Base-by-base conservation (phyloP, 169 alveolate genomes). In the Eimeria zaria region DNA sequence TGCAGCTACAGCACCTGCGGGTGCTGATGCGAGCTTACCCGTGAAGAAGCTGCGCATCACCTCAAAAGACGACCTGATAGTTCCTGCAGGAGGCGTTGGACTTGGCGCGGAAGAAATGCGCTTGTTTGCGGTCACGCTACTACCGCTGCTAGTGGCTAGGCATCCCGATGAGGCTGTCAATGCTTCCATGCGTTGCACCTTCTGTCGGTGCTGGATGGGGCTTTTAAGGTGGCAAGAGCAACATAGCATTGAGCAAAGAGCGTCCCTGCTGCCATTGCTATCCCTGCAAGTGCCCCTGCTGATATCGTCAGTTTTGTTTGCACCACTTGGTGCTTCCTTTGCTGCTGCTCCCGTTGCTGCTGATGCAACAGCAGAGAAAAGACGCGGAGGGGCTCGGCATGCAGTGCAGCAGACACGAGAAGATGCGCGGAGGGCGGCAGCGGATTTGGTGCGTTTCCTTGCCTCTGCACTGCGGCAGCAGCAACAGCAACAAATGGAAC, bases 381-480 rank as follows among this genome's bases (percentile, higher is more conserved):
- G 44, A 30, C 81, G 41, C 74, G 81, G 93, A 62, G 53, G 27
- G 27, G 64, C 64, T 24, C 60, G 58, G 33, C 24, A 36, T 33
- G 81, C 62, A 71, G 46, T 48, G 67, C 93, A 87, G 81, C 44
- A 62, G 46, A 62, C 93, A 9, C 93, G 83, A 20, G 93, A 87
- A 87, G 93, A 87, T 46, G 93, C 93, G 46, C 93, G 93, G 46
- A 87, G 93, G 81, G 93, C 93, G 60, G 93, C 93, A 87, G 93
- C 93, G 22, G 80, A 58, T 62, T 62, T 87, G 81, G 8, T 87
- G 81, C 80, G 80, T n/a, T 41, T 11, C 44, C 22, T 87, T 48
- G 93, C 83, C 41, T 18, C 58, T 60, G 33, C 83, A 60, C 48
- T 60, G 81, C 93, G 41, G 78, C 93, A 87, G 93, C 93, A 62